Base-by-base conservation (phyloP, 139 green algal species). In the Coelastrella sp. region DNA sequence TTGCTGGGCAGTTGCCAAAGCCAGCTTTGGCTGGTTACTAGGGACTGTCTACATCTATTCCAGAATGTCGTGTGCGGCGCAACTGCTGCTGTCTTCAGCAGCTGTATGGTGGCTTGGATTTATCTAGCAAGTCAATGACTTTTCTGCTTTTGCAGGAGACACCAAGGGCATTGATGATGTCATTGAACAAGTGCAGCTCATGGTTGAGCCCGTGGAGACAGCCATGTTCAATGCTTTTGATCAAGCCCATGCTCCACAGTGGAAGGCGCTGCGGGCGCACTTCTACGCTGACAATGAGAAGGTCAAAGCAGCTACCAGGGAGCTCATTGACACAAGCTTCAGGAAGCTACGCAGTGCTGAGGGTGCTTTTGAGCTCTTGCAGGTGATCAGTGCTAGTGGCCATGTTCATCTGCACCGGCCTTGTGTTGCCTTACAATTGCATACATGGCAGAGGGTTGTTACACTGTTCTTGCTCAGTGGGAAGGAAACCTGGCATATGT, bases 251-350 rank as follows among this genome's bases (percentile, higher is more conserved):
- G 78, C 59, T 0, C 65, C 73, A 4, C 87, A 97, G 75, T 99
- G 97, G 97, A 91, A 93, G 61, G 80, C 90, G 0, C 86, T 96
- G 68, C 94, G 95, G 73, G 85, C 89, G 5, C 83, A 93, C 54
- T 99, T 99, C 90, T 92, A 95, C 11, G 71, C 78, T 0, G 96
- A 97, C 85, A 98, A 98, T 77, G 96, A 98, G 78, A 65, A 91
- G 16, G 87, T 91, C 4, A 91, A 91, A 56, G 78, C 87, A 57
- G 87, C 87, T 19, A 91, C 87, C 5, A 92, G 96, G 3, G 93
- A 96, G 85, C 95, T 99, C n/a, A 98, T 99, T 81, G 97, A 99
- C 93, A 97, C 94, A n/a, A 97, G 90, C 88, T 99, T 99, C 95
- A 96, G 97, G 83, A 97, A 98, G 92, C 94, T 99, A 92, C 92